A percentile compares a stretch with the other conserved stretches of the same genome.
Conservation (phyloP, 129 eudicot species). For the Pseudognaphalium luteoalbum region DNA sequence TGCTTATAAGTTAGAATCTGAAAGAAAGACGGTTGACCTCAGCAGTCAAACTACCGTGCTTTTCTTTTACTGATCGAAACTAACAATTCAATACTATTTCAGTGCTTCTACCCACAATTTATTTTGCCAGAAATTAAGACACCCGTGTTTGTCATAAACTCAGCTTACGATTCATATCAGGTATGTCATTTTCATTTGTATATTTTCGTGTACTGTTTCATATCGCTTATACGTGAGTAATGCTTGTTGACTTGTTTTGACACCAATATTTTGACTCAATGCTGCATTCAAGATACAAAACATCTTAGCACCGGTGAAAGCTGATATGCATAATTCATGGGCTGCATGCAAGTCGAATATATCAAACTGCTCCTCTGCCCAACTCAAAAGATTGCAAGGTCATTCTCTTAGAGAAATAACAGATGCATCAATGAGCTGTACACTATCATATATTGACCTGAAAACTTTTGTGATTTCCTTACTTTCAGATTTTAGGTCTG, state of each 20-base stretch:
- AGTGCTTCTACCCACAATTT: conserved; percentile 54
- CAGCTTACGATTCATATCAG: conserved; percentile 51
- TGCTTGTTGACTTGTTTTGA: neutral
- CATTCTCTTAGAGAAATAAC: neutral
- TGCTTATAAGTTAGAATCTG: neutral
- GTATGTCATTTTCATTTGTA: conserved; percentile 30
- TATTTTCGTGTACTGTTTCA: conserved; percentile 2
- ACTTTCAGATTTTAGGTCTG: conserved; percentile 41
- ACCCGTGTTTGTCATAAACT: conserved; percentile 46
- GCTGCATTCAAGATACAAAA: conserved; percentile 37
- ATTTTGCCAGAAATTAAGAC: conserved; percentile 41
- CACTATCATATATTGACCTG: neutral
- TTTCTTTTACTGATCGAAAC: conserved; percentile 11
- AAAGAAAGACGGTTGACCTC: conserved; percentile 26
- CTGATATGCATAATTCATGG: conserved; percentile 36
- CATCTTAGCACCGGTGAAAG: conserved; percentile 43
- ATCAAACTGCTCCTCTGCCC: conserved; percentile 35
- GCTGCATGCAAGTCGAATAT: conserved; percentile 39
- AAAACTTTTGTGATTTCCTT: neutral
- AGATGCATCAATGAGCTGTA: conserved; percentile 5
- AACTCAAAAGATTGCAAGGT: conserved; percentile 43
- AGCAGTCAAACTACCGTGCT: conserved; percentile 19
- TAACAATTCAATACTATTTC: conserved; percentile 6
- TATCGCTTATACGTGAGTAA: neutral
- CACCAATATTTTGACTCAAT: conserved; percentile 1